Percentiles rank a stretch among this genome's conserved stretches.
phyloP scores from a whole-genome alignment of 192 early-diverging fungal species.

The Podila epicladia region DNA sequence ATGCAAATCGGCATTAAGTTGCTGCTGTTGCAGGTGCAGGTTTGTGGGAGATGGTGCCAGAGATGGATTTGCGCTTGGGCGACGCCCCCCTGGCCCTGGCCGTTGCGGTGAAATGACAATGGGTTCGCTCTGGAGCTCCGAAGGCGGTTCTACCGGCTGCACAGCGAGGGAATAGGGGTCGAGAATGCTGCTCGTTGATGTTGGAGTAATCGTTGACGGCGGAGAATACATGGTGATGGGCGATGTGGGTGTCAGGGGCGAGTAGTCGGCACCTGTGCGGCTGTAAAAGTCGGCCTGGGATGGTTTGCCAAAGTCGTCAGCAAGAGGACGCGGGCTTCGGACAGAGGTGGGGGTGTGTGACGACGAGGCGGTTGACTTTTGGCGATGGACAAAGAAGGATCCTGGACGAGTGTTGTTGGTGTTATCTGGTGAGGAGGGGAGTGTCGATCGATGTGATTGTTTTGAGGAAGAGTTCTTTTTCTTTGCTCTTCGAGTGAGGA shows the following conservation, averaged over 20 bases:
- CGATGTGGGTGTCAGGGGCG: constrained; percentile 12
- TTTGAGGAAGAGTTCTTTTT: constrained; percentile 1
- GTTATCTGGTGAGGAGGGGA: neutral
- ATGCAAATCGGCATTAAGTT: constrained; percentile 6
- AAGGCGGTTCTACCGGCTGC: neutral
- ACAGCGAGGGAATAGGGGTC: constrained; percentile 1
- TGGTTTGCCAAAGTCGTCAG: neutral
- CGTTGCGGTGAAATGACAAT: constrained; percentile 12
- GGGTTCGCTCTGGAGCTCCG: neutral
- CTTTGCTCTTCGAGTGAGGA: constrained; percentile 11
- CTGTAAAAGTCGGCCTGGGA: constrained; percentile 33
- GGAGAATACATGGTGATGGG: constrained; percentile 10
- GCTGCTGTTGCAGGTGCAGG: constrained; percentile 13
- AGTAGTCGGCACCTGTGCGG: constrained; percentile 10
- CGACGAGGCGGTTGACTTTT: neutral
- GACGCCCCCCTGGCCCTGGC: no score
- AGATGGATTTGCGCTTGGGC: neutral
- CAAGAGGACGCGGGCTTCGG: neutral
- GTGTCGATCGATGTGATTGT: neutral
- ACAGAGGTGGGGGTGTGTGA: neutral
- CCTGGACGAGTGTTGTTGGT: constrained; percentile 7
- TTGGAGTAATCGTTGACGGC: constrained; percentile 5
- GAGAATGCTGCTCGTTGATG: constrained; percentile 5
- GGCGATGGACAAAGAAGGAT: neutral
- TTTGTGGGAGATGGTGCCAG: neutral